Evolutionary conservation across 768 basidiomycete species (phyloP).

Genomic region (Pulveroboletus sp.): DNA sequence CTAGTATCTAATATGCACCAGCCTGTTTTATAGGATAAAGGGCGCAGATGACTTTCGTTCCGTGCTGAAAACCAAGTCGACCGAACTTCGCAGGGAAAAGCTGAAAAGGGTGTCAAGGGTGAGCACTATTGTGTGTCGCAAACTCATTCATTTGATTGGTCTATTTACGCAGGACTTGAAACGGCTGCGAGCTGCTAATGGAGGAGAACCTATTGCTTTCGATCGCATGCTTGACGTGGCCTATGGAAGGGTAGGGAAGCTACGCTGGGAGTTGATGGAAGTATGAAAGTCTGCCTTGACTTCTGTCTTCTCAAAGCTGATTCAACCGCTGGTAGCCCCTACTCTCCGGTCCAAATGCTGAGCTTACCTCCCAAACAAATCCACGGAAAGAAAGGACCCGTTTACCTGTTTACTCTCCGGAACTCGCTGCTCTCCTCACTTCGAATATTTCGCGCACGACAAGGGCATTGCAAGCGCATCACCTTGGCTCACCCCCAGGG

Average conservation of each 20-base stretch:
- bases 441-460: constrained; percentile 43
- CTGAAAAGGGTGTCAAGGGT: constrained; percentile 53
- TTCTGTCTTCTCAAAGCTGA: constrained; percentile 4
- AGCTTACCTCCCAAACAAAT: constrained; percentile 47
- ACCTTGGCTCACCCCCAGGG: constrained; percentile 47
- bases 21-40: constrained; percentile 63
- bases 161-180: constrained; percentile 43
- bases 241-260: constrained; percentile 71
- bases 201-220: constrained; percentile 47
- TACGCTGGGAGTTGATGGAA: constrained; percentile 65
- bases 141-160: not conserved
- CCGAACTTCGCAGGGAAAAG: constrained; percentile 35
- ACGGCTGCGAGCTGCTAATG: constrained; percentile 52
- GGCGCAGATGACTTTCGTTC: constrained; percentile 54
- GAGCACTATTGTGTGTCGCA: not conserved
- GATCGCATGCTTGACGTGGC: constrained; percentile 59
- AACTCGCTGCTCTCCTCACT: constrained; percentile 59
- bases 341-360: constrained; percentile 42
- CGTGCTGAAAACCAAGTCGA: constrained; percentile 35
- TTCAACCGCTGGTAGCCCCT: constrained; percentile 46
- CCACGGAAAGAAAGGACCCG: constrained; percentile 47
- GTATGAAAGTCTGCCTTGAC: constrained; percentile 33
- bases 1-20: constrained; percentile 24
- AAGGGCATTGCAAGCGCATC: constrained; percentile 39
- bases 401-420: constrained; percentile 64